These are phyloP conservation scores for Puccinia novopanici DNA, from an alignment of 1,284 basidiomycete species.

Conservation along the genomic window DNA sequence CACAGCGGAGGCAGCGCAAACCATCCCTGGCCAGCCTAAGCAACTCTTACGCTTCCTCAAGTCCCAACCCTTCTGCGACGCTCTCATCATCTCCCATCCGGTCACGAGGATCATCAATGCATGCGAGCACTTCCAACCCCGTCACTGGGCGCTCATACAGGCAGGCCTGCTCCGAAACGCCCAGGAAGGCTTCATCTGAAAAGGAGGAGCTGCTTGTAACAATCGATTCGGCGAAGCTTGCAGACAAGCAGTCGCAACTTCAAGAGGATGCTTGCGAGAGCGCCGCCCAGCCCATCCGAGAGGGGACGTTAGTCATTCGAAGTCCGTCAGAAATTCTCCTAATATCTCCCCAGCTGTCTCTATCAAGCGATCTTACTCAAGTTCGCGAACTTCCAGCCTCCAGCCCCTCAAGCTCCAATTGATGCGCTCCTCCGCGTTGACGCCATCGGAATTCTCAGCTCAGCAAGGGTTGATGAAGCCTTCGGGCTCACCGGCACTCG, in stretches of 20 bases:
- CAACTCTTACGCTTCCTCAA: background rate
- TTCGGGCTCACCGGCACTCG: background rate
- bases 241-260: background rate
- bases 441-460: constrained; percentile 3
- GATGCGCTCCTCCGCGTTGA: constrained; percentile 16
- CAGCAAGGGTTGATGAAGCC: background rate
- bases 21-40: constrained; percentile 1
- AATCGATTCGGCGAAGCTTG: background rate
- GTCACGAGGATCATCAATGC: background rate
- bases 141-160: background rate
- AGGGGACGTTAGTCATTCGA: background rate
- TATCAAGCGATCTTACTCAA: background rate
- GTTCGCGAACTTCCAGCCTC: background rate
- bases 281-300: background rate
- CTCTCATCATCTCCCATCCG: background rate
- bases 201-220: constrained; percentile 12
- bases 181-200: background rate
- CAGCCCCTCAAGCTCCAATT: constrained; percentile 23
- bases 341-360: too few species aligned
- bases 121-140: background rate
- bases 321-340: background rate
- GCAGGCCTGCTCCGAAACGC: background rate
- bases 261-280: background rate
- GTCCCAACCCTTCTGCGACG: background rate
- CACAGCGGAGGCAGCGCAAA: background rate